Base-by-base conservation (phyloP, 176 grass and related monocot genomes). In the Triticum turgidum region DNA sequence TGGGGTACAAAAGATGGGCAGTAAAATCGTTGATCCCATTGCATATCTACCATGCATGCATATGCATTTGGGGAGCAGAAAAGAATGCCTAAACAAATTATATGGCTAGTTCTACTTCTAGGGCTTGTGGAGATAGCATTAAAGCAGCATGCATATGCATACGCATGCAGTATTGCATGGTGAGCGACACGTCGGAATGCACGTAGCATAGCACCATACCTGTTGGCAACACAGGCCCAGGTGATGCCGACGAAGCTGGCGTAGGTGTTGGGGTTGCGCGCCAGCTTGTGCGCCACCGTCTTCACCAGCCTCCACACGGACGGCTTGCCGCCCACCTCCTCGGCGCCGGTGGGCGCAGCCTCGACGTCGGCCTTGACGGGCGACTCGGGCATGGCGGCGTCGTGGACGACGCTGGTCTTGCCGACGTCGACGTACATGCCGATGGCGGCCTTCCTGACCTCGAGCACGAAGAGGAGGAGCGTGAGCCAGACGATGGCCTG, bases 161-260 rank as follows among this genome's bases (percentile, higher is more conserved):
- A 44, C 66, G 79, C 39, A 81, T 81, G 32, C 56, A 74, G 9
- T 9, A 38, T 2, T 42, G 58, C 82, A 84, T 76, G 69, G 38
- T 84, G 82, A 75, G 38, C 70, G 51, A 34, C 72, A 77, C 72
- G 83, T 77, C 59, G 34, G 72, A 85, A 1, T 66, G 65, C 80
- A 82, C 61, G 30, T 25, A 25, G 25, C 25, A 25, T 66, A 37
- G 38, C 54, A 59, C 17, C 20, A 20, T 90, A 95, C 97, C 94
- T 87, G 21, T 93, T 94, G 45, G 97, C 84, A 7, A 94, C 29
- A 15, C 95, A 88, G 13, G 92, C 92, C 97, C 92, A 99, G 63
- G 90, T 87, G 83, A 99, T 83, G 39, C 97, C 97, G 29, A 99
- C 87, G 78, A 94, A 79, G 80, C 94, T 96, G 17, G 94, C 92